Conservation (phyloP, 345 rosid genomes). For the Punica granatum region DNA sequence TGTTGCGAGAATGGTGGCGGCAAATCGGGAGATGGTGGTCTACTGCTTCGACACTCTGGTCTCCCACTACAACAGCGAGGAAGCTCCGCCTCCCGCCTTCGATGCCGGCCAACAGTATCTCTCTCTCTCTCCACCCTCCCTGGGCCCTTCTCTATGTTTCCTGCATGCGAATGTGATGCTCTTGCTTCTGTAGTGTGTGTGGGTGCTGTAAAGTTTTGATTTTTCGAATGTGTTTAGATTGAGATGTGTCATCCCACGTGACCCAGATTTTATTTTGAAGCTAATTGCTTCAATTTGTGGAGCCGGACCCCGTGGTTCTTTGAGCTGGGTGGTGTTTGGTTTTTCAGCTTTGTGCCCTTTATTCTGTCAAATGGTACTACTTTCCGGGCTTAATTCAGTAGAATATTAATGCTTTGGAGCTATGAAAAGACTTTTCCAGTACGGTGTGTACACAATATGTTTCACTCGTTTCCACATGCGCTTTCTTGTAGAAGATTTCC, state of each 20-base stretch:
- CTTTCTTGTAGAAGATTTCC: not conserved
- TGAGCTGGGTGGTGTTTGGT: no score
- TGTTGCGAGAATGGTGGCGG: slow-evolving; percentile 65
- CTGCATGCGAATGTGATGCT: not conserved
- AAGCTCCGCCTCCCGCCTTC: slow-evolving; percentile 82
- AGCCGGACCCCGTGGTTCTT: no score
- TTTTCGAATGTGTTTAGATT: not conserved
- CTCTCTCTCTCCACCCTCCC: not conserved
- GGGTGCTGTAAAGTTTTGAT: not conserved
- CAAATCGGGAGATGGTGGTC: slow-evolving; percentile 94
- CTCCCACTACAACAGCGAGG: slow-evolving; percentile 84
- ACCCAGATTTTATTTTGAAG: not conserved
- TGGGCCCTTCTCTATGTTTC: not conserved
- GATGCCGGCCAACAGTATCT: slow-evolving; percentile 72
- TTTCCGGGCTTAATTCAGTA: not conserved
- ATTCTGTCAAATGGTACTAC: not conserved
- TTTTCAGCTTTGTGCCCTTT: not conserved
- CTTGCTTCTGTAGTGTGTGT: not conserved
- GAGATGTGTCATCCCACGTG: not conserved
- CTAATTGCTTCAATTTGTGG: not conserved
- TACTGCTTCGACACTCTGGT: slow-evolving; percentile 92
- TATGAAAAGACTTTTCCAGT: not conserved
- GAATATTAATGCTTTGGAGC: not conserved
- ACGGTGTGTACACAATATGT: not conserved
- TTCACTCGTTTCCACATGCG: not conserved